Conservation (phyloP, 306 rosid species). For the Carpinus viminea region DNA sequence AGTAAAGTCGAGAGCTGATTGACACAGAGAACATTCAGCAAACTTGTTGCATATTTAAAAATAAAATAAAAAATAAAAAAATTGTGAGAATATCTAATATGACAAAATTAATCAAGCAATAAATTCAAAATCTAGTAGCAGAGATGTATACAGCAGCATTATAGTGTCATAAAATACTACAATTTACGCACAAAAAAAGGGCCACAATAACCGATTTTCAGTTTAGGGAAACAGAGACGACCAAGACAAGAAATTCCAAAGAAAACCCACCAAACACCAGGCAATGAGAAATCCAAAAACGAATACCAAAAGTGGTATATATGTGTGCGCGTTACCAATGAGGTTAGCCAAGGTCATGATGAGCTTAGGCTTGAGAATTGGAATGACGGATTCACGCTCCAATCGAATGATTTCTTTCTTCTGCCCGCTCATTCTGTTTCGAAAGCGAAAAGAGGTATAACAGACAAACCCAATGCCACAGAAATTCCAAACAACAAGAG, state of each 20-base stretch:
- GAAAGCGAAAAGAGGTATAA: slow-evolving; percentile 20
- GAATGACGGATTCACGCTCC: slow-evolving; percentile 91
- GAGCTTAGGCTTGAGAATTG: slow-evolving; percentile 78
- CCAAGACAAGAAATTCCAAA: neutral
- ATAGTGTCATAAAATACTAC: neutral
- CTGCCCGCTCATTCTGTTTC: slow-evolving; percentile 16
- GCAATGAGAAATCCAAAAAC: neutral
- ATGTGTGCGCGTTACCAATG: slow-evolving; percentile 48
- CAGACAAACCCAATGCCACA: neutral
- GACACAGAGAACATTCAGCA: neutral
- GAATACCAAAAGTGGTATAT: neutral
- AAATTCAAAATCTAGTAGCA: neutral
- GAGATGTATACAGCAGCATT: neutral
- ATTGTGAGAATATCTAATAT: neutral
- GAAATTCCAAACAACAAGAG: neutral
- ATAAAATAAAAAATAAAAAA: neutral
- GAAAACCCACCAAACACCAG: neutral
- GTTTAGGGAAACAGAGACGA: neutral
- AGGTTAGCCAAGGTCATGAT: slow-evolving; percentile 83
- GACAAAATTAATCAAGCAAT: slow-evolving; percentile 6
- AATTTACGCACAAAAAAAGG: neutral
- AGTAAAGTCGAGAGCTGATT: neutral
- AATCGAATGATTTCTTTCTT: slow-evolving; percentile 69
- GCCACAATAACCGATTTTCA: neutral
- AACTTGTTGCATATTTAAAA: neutral